phyloP scores from a whole-genome alignment of 1,284 basidiomycete genomes.

The Cryptococcus sp. region DNA sequence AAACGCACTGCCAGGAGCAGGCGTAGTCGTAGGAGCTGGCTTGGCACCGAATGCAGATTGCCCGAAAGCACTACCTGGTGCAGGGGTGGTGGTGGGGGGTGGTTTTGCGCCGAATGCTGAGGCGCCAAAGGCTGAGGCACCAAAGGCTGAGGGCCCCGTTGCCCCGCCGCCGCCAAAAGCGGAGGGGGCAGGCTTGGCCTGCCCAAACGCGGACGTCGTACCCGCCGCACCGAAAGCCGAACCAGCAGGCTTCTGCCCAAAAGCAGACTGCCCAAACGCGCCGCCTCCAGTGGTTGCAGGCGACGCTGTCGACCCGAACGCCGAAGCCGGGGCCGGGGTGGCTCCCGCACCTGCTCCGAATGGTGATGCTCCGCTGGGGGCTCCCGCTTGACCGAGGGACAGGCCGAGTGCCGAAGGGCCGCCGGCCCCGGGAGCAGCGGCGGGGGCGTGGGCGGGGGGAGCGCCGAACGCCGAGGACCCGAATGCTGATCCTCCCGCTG shows the following conservation, averaged over 20 bases:
- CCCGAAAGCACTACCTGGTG: conserved; percentile 53
- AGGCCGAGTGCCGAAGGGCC: no score
- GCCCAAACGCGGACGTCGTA: conserved; percentile 23
- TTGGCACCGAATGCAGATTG: conserved; percentile 29
- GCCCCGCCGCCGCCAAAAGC: conserved; percentile 26
- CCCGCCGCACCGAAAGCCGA: conserved; percentile 19
- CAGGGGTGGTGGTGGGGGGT: conserved; percentile 13
- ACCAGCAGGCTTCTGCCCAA: conserved; percentile 19
- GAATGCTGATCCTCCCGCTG: conserved; percentile 9
- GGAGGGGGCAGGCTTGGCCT: conserved; percentile 12
- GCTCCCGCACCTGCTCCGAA: not conserved
- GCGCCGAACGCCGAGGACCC: not conserved
- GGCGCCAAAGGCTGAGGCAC: conserved; percentile 44
- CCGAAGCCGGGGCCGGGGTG: conserved; percentile 19
- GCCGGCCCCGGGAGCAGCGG: no score
- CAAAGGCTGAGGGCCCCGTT: conserved; percentile 40
- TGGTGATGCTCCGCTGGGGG: no score
- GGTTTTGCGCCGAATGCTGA: conserved; percentile 22
- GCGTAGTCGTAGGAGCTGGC: conserved; percentile 12
- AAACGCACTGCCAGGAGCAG: conserved; percentile 49
- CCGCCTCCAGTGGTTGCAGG: conserved; percentile 18
- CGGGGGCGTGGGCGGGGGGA: no score
- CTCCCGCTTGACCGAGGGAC: no score
- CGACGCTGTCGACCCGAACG: conserved; percentile 20
- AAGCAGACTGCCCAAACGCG: conserved; percentile 36